Evolutionary conservation across 805 yeast genomes (phyloP), one percentile per base, ranked within the genome.

Genomic region (Myxozyma melibiosi): DNA sequence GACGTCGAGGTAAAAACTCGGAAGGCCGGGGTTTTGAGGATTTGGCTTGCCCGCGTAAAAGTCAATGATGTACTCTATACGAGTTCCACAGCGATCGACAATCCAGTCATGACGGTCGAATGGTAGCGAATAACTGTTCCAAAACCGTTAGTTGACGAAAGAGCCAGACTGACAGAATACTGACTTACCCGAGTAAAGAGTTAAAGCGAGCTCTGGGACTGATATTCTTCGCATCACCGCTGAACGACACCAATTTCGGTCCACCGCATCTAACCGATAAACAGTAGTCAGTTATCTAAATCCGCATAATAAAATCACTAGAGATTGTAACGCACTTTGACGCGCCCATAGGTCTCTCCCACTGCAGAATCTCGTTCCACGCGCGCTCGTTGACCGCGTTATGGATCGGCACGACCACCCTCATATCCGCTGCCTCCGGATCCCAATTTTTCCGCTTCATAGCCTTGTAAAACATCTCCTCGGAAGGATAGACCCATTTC

Each of bases 21-120:
- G 83, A 65, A 77, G 70, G 0, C 79, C 78, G 1, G 80, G 79
- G 47, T 71, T 70, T 22, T 65, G 54, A 3, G 80, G 77, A 54
- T 76, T 74, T 7, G 83, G 77, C 51, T 78, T 80, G 4, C 86
- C 85, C 11, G 82, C 70, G 72, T 92, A 92, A 70, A 90, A 92
- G 71, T 92, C 99, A 67, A 92, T 92, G 42, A 92, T 97, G 67
- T 92, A 92, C 47, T 90, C 97, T 20, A 92, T 80, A 49, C 80
- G 79, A 22, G 75, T 79, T 2, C 98, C 98, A 71, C 97, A 89
- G 52, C 97, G 76, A 66, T 87, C 84, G 9, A 92, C 80, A 5
- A 80, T 77, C 99, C 99, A 92, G 72, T 92, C 99, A 70, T 92
- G 99, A 66, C 99, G 80, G 73, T 92, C 99, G 73, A 92, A 92